phyloP scores from a whole-genome alignment of 148 eudicot genomes.

The Silene conica region DNA sequence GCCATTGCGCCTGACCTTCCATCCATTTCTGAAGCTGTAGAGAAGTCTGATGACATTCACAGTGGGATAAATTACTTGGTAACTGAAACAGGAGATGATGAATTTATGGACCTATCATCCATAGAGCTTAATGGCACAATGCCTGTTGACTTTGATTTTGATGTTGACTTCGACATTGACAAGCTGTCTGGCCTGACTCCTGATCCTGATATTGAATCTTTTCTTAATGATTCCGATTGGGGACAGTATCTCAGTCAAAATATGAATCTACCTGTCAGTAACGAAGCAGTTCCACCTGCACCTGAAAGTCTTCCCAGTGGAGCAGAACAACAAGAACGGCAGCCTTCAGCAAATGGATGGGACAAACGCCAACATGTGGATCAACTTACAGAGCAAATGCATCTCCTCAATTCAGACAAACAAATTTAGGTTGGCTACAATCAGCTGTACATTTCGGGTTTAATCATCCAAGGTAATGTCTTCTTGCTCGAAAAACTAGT shows the following conservation, averaged over 20 bases:
- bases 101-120: constrained; percentile 33
- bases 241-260: constrained; percentile 35
- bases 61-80: constrained; percentile 28
- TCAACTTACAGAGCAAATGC: constrained; percentile 75
- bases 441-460: constrained; percentile 33
- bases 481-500: background rate
- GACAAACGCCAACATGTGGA: constrained; percentile 53
- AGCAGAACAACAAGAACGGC: constrained; percentile 34
- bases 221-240: constrained; percentile 36
- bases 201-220: constrained; percentile 35
- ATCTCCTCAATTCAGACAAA: constrained; percentile 46
- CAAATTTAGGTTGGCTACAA: constrained; percentile 33
- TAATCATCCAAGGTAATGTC: constrained; percentile 25
- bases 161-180: constrained; percentile 27
- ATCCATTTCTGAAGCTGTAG: constrained; percentile 32
- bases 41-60: constrained; percentile 22
- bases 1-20: constrained; percentile 30
- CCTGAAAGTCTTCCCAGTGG: constrained; percentile 31
- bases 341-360: constrained; percentile 45
- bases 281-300: constrained; percentile 35
- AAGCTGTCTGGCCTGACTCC: constrained; percentile 22
- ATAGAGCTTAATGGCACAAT: constrained; percentile 25
- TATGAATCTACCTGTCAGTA: constrained; percentile 31
- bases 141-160: constrained; percentile 24
- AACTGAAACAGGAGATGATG: constrained; percentile 24